phyloP scores from a whole-genome alignment of 495 filamentous ascomycete species.

The Penicillium bovifimosum region DNA sequence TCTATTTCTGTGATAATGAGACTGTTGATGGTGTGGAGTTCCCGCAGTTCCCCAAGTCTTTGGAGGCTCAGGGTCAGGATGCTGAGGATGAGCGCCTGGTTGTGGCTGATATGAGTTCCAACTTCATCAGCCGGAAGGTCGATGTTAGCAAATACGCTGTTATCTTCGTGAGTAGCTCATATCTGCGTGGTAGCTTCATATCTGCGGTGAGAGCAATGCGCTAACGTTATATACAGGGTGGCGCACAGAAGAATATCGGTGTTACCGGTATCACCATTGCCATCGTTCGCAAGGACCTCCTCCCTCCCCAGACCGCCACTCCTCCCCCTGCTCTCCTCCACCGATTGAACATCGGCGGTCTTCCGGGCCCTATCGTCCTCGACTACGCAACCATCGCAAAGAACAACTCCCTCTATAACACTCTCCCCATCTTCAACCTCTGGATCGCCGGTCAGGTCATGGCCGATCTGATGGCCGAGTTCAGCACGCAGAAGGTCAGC shows the following conservation, averaged over 20 bases:
- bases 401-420: slow-evolving; percentile 92
- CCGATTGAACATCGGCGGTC: slow-evolving; percentile 52
- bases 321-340: slow-evolving; percentile 61
- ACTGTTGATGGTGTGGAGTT: slow-evolving; percentile 86
- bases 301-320: slow-evolving; percentile 55
- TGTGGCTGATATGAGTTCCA: slow-evolving; percentile 83
- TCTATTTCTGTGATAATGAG: slow-evolving; percentile 93
- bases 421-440: slow-evolving; percentile 88
- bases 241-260: slow-evolving; percentile 89
- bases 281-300: slow-evolving; percentile 69
- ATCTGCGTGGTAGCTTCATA: slow-evolving; percentile 4
- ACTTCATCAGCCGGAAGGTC: slow-evolving; percentile 52
- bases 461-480: slow-evolving; percentile 54
- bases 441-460: slow-evolving; percentile 86
- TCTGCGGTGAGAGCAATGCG: neutral
- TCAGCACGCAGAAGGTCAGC: slow-evolving; percentile 55
- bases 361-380: slow-evolving; percentile 71
- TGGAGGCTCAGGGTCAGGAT: slow-evolving; percentile 46
- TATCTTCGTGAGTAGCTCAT: slow-evolving; percentile 28
- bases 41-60: slow-evolving; percentile 60
- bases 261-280: slow-evolving; percentile 79
- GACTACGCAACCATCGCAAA: slow-evolving; percentile 76
- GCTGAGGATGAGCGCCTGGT: slow-evolving; percentile 60
- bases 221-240: slow-evolving; percentile 36
- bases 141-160: slow-evolving; percentile 65